Evolutionary conservation across 306 rosid species (phyloP), one percentile per base, ranked within the genome.

Genomic region (Cyclanthera cordifolia): DNA sequence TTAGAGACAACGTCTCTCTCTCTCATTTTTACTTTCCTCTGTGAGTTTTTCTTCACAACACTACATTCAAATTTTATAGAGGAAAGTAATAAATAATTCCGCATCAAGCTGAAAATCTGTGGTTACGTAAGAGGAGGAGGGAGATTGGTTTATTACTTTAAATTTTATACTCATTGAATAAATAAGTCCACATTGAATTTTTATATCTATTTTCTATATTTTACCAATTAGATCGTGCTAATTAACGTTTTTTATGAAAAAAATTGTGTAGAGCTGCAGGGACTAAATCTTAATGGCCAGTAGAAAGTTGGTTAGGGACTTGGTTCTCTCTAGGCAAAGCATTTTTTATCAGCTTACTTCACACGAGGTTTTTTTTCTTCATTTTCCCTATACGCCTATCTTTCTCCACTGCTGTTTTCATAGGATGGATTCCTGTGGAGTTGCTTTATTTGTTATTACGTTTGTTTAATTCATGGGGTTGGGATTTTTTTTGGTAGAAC

Each of bases 261-360:
- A 16, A 20, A 16, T 58, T 58, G 65, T 58, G 65, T 45, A 58
- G 65, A 8, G 65, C 30, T 16, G 65, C 65, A 16, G 46, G 8
- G 65, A 28, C 20, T 58, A 3, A 16, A 28, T 58, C 60, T 68
- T 70, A 24, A 82, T 84, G 97, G 84, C 93, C 1, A 58, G 82
- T 30, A 72, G 83, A 75, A 90, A 88, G 82, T 84, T 88, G 47
- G 79, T 90, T 76, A 90, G 93, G n/a, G 95, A 88, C 77, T 77
- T 88, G 25, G 67, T 84, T 45, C 80, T 88, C 49, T 81, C 87
- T 53, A 79, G 77, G 17, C 82, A 66, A 70, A 75, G 84, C 30
- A 73, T 77, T 48, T 53, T 83, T 73, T 77, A 72, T 83, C 90
- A 68, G 52, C 77, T 69, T 8, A 55, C 76, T 21, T 68, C 79